phyloP scores from a whole-genome alignment of 768 basidiomycete genomes.

The Mycena latifolia region DNA sequence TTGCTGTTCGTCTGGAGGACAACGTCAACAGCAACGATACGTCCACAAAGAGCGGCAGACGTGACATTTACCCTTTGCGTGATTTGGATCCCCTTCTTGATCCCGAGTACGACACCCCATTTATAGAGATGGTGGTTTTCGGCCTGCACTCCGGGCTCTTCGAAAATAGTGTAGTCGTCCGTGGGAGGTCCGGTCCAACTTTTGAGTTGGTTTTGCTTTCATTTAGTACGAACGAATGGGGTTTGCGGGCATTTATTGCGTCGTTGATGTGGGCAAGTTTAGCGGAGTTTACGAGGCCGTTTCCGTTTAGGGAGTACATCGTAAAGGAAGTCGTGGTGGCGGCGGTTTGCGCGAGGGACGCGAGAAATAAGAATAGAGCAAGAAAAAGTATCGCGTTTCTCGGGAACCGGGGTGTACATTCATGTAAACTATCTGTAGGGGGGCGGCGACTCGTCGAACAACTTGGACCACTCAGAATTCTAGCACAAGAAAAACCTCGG shows the following conservation, averaged over 20 bases:
- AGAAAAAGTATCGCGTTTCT: not conserved
- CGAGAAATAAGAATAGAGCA: not conserved
- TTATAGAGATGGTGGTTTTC: conserved; percentile 6
- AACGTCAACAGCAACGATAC: conserved; percentile 38
- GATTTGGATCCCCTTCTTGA: conserved; percentile 20
- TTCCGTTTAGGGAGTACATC: conserved; percentile 7
- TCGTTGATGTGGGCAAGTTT: conserved; percentile 7
- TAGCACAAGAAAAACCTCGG: not conserved
- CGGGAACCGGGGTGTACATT: not conserved
- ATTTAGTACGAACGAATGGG: conserved; percentile 13
- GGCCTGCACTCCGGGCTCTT: conserved; percentile 1
- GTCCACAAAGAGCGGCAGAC: conserved; percentile 31
- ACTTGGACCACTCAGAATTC: conserved; percentile 1
- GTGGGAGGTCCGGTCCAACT: not conserved
- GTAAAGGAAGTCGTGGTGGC: not conserved
- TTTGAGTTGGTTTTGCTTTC: conserved; percentile 22
- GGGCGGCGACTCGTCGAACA: not conserved
- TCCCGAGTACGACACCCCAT: conserved; percentile 34
- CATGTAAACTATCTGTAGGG: not conserved
- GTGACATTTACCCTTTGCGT: not conserved
- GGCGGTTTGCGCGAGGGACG: not conserved
- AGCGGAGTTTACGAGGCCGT: not conserved
- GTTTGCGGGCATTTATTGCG: not conserved
- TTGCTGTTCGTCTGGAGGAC: conserved; percentile 29
- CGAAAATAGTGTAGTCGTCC: conserved; percentile 20